phyloP scores from a whole-genome alignment of 1,284 basidiomycete genomes.

The Marasmius fiardii region DNA sequence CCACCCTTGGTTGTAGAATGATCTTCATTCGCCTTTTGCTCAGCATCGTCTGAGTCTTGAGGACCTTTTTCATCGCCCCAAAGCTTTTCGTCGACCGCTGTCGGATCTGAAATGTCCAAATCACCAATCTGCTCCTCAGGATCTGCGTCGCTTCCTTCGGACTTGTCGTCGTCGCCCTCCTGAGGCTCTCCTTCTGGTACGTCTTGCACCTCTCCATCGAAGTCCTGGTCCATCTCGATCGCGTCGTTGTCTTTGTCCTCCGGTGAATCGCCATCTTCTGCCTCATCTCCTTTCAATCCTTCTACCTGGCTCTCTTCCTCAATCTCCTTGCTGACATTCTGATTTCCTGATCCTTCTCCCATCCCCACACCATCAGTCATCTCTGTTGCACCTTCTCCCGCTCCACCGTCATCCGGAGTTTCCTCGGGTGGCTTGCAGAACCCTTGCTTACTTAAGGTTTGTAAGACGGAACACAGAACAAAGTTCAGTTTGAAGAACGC shows the following conservation, averaged over 20 bases:
- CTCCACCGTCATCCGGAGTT: constrained; percentile 42
- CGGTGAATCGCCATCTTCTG: constrained; percentile 43
- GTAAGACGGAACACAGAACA: constrained; percentile 73
- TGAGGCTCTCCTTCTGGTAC: constrained; percentile 63
- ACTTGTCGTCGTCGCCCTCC: constrained; percentile 47
- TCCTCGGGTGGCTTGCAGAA: constrained; percentile 87
- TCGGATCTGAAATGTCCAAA: constrained; percentile 84
- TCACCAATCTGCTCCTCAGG: constrained; percentile 85
- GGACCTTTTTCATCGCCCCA: constrained; percentile 84
- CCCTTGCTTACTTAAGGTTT: constrained; percentile 78
- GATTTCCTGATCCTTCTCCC: constrained; percentile 79
- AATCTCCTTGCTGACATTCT: constrained; percentile 91
- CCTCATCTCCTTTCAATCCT: constrained; percentile 79
- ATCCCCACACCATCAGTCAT: constrained; percentile 77
- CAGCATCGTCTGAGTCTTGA: constrained; percentile 41
- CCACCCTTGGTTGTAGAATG: constrained; percentile 40
- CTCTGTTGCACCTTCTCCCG: constrained; percentile 49
- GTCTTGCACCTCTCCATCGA: constrained; percentile 83
- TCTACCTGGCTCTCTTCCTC: constrained; percentile 97
- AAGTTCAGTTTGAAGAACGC: constrained; percentile 84
- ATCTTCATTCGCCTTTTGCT: constrained; percentile 54
- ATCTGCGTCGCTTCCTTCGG: constrained; percentile 57
- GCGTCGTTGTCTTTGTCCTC: constrained; percentile 61
- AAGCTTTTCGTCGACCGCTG: constrained; percentile 92
- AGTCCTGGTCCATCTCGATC: constrained; percentile 74